These are phyloP conservation scores for Apiotrichum siamense DNA, from an alignment of 1,284 basidiomycete genomes.

Conservation along the genomic window DNA sequence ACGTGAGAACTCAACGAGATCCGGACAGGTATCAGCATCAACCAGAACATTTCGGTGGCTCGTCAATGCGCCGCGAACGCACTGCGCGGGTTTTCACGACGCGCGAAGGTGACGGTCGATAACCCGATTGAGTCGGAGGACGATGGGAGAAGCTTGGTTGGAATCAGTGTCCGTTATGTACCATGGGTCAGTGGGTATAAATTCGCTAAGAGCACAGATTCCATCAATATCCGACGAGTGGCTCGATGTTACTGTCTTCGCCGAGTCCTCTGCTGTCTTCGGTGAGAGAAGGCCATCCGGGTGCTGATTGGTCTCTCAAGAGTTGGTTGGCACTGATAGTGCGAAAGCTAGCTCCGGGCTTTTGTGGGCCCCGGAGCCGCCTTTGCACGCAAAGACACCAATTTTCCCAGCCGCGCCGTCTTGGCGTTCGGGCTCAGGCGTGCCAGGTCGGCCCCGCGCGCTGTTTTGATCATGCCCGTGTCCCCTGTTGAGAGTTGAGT, in stretches of 20 bases:
- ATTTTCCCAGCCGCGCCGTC: constrained; percentile 17
- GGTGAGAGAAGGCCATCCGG: too few species aligned
- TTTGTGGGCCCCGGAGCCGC: constrained; percentile 27
- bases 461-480: too few species aligned
- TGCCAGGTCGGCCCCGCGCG: too few species aligned
- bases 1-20: constrained; percentile 33
- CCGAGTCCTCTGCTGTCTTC: constrained; percentile 21
- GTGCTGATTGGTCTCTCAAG: too few species aligned
- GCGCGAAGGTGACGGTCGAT: constrained; percentile 13
- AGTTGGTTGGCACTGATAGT: constrained; percentile 23
- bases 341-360: constrained; percentile 27
- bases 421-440: too few species aligned
- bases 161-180: constrained; percentile 14
- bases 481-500: too few species aligned
- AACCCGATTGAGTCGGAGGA: constrained; percentile 25
- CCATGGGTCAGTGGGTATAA: constrained; percentile 23
- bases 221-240: constrained; percentile 25
- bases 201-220: constrained; percentile 20
- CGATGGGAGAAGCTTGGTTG: constrained; percentile 13
- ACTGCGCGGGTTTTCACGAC: constrained; percentile 19
- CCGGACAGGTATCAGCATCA: constrained; percentile 30
- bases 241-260: constrained; percentile 33
- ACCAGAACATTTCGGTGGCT: constrained; percentile 35
- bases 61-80: constrained; percentile 20
- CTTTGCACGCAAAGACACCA: constrained; percentile 32